Percentiles rank a stretch among this genome's conserved stretches.
These are phyloP conservation scores for Boletellus sp. DNA, from an alignment of 768 basidiomycete genomes.

Conservation along the genomic window DNA sequence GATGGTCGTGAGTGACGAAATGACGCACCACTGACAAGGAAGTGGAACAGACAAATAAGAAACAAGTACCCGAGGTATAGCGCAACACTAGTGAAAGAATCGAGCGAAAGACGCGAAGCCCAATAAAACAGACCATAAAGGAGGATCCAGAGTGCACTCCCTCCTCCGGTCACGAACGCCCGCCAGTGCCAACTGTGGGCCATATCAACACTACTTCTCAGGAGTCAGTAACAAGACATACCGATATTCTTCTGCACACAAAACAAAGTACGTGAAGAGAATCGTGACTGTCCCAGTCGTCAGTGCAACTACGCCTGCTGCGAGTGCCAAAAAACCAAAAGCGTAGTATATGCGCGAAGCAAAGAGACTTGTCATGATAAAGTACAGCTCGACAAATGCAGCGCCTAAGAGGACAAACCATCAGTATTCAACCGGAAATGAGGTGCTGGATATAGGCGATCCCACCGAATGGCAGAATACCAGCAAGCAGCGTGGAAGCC, in stretches of 20 bases:
- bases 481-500: constrained; percentile 78
- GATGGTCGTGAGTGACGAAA: neutral
- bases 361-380: constrained; percentile 86
- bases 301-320: constrained; percentile 74
- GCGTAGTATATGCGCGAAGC: constrained; percentile 93
- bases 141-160: constrained; percentile 88
- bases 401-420: constrained; percentile 52
- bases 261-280: constrained; percentile 82
- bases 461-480: constrained; percentile 86
- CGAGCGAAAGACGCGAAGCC: constrained; percentile 80
- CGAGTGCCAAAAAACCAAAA: constrained; percentile 91
- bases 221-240: constrained; percentile 29
- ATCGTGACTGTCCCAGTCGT: constrained; percentile 92
- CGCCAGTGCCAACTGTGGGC: constrained; percentile 91
- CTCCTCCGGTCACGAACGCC: constrained; percentile 87
- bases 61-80: constrained; percentile 91
- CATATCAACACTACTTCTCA: constrained; percentile 2
- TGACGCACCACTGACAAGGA: constrained; percentile 74
- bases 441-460: neutral
- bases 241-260: constrained; percentile 95
- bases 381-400: constrained; percentile 93
- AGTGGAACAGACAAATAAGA: constrained; percentile 77
- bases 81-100: constrained; percentile 73
- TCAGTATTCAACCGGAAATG: constrained; percentile 1
- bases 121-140: constrained; percentile 88